Conservation (phyloP, 352 stramenopile species). For the Globisporangium iwayamae region DNA sequence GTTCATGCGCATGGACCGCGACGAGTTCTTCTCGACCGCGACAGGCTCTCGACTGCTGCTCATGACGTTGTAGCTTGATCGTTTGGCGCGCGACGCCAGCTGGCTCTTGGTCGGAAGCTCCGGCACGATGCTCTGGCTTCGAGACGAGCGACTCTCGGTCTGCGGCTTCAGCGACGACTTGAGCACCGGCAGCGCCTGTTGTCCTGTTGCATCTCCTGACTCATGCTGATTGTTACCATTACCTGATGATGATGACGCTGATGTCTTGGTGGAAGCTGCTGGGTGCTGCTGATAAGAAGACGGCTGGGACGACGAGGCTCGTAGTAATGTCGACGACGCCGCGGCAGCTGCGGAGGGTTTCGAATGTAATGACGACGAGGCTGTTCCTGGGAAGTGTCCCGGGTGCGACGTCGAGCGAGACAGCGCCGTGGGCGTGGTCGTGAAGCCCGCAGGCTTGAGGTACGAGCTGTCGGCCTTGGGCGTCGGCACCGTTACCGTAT, state of each 20-base stretch:
- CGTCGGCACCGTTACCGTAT: conserved; percentile 1
- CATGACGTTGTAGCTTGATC: conserved; percentile 11
- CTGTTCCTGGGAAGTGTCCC: conserved; percentile 1
- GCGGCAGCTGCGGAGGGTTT: neutral
- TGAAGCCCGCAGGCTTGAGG: conserved; percentile 3
- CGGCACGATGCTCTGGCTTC: conserved; percentile 17
- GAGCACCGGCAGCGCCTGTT: neutral
- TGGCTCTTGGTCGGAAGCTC: conserved; percentile 15
- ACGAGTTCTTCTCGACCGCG: neutral
- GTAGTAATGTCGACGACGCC: conserved; percentile 3
- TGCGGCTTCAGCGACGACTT: conserved; percentile 14
- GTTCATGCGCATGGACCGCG: conserved; percentile 8
- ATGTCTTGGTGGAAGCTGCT: neutral
- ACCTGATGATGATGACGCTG: neutral
- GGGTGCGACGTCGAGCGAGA: conserved; percentile 16
- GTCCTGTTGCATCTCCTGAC: neutral
- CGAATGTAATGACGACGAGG: neutral
- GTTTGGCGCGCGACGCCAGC: conserved; percentile 5
- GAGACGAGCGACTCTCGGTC: neutral
- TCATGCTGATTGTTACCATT: neutral
- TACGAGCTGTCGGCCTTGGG: conserved; percentile 14
- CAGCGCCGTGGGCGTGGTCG: conserved; percentile 13
- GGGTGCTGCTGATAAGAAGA: neutral
- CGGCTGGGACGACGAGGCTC: neutral
- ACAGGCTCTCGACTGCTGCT: conserved; percentile 3